Conservation (phyloP, 768 basidiomycete genomes). For the Rickenella mellea region DNA sequence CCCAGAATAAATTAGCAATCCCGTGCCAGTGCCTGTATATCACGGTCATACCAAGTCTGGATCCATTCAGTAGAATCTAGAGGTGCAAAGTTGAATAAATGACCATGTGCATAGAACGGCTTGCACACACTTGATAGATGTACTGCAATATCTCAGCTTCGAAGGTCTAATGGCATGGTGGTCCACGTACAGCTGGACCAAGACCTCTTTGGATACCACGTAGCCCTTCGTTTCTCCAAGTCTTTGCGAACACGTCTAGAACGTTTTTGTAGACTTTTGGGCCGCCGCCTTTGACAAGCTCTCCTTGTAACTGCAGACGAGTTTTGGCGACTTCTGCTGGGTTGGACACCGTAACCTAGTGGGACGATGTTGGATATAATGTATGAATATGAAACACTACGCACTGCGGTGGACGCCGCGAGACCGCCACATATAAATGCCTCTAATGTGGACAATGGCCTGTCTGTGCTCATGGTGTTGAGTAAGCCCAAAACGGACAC, state of each 20-base stretch:
- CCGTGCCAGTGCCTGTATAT: too few species aligned
- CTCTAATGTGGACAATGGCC: conserved; percentile 56
- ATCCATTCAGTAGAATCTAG: conserved; percentile 88
- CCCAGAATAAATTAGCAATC: too few species aligned
- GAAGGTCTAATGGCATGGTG: background rate
- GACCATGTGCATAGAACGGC: background rate
- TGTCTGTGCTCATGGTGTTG: conserved; percentile 9
- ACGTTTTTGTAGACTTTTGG: conserved; percentile 81
- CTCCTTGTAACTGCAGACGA: conserved; percentile 91
- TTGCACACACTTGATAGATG: conserved; percentile 68
- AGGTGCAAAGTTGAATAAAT: background rate
- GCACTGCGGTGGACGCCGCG: conserved; percentile 85
- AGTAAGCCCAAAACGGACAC: too few species aligned
- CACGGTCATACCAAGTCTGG: conserved; percentile 64
- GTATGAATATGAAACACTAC: conserved; percentile 4
- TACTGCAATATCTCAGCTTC: conserved; percentile 42
- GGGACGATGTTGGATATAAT: conserved; percentile 5
- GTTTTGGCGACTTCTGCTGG: conserved; percentile 88
- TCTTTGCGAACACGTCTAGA: conserved; percentile 81
- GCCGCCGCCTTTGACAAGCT: conserved; percentile 68
- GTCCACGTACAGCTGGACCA: conserved; percentile 66
- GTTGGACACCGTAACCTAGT: conserved; percentile 74
- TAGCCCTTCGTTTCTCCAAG: conserved; percentile 83
- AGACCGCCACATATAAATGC: conserved; percentile 84
- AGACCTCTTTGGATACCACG: conserved; percentile 91